A percentile compares a stretch with the other conserved stretches of the same genome.
These are phyloP conservation scores for Botrytis porri DNA, from an alignment of 2,329 filamentous ascomycete genomes.

Conservation along the genomic window DNA sequence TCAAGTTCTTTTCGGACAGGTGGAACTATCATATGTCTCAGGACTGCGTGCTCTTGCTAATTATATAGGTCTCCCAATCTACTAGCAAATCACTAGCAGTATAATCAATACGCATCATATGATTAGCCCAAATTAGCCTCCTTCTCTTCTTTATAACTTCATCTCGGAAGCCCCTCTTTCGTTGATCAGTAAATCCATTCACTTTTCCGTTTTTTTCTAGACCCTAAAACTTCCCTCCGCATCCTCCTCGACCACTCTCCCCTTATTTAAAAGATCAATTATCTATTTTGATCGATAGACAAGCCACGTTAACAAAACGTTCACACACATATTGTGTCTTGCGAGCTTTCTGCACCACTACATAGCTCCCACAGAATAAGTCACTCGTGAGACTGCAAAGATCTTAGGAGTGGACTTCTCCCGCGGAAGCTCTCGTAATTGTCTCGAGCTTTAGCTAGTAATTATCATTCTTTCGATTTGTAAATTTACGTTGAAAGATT, in stretches of 20 bases:
- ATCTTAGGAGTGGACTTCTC: neutral
- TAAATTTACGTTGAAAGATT: rapidly evolving
- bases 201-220: neutral
- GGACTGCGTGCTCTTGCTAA: neutral
- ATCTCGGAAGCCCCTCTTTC: too few relatives aligned
- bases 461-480: rapidly evolving
- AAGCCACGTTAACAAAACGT: neutral
- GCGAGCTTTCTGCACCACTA: neutral
- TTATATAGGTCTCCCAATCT: neutral
- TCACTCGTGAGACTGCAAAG: neutral
- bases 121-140: neutral
- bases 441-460: rapidly evolving
- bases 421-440: neutral
- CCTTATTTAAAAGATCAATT: too few relatives aligned
- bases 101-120: neutral
- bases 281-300: rapidly evolving
- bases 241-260: rapidly evolving
- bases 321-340: neutral
- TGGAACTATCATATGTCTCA: neutral
- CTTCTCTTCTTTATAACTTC: rapidly evolving
- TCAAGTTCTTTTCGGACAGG: neutral
- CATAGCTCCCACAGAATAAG: neutral
- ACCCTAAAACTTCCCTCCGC: rapidly evolving
- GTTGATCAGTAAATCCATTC: neutral
- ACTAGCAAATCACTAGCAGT: neutral